Evolutionary conservation across 2,329 filamentous ascomycete species (phyloP).

Genomic region (Fusarium sp.): DNA sequence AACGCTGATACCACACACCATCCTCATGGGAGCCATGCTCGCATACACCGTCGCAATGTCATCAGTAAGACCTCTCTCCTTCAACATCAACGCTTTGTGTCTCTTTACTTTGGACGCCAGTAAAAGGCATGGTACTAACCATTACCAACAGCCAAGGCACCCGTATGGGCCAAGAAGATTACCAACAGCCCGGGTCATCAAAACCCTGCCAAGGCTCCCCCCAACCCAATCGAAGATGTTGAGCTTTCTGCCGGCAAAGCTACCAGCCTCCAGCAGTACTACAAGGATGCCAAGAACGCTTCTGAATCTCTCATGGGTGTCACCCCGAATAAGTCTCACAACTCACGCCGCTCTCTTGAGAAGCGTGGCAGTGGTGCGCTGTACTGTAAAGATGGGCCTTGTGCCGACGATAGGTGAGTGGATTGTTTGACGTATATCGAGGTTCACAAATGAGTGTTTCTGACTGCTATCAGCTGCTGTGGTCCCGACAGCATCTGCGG

Average conservation of each 20-base stretch:
- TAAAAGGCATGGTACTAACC: not conserved
- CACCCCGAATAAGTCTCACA: not conserved
- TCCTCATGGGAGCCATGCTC: not conserved
- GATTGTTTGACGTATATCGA: not conserved
- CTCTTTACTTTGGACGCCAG: not conserved
- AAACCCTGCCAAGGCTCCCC: slow-evolving; percentile 5
- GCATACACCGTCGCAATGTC: not conserved
- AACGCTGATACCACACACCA: not conserved
- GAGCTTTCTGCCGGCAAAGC: not conserved
- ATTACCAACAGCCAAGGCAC: slow-evolving; percentile 1
- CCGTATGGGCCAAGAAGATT: slow-evolving; percentile 12
- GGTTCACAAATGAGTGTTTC: not conserved
- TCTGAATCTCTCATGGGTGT: not conserved
- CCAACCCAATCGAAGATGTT: not conserved
- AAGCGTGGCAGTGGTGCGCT: slow-evolving; percentile 8
- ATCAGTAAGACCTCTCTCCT: slow-evolving; percentile 1
- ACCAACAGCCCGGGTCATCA: slow-evolving; percentile 2
- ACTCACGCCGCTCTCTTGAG: slow-evolving; percentile 2
- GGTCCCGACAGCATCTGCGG: not conserved
- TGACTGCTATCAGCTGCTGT: slow-evolving; percentile 4
- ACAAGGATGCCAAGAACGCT: slow-evolving; percentile 10
- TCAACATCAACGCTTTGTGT: not conserved
- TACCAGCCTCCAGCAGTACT: slow-evolving; percentile 1
- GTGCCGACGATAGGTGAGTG: slow-evolving; percentile 1
- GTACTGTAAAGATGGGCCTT: slow-evolving; percentile 8